These are phyloP conservation scores for Ensete glaucum DNA, from an alignment of 176 grass and related monocot genomes.

Conservation along the genomic window DNA sequence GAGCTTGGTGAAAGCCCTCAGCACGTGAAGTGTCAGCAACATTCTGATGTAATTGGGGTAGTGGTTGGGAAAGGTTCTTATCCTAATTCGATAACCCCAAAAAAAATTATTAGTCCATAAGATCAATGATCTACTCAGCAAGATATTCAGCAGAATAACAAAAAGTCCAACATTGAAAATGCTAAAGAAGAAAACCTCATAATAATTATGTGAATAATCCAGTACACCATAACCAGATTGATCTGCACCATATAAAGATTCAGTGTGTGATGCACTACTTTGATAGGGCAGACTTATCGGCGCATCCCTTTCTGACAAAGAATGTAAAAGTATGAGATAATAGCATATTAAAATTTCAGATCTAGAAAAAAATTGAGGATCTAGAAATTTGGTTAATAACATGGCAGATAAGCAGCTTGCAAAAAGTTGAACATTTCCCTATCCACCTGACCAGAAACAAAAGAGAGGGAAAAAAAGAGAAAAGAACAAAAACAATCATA, in stretches of 20 bases:
- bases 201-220: constrained; percentile 41
- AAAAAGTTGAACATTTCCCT: no score
- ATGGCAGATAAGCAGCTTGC: no score
- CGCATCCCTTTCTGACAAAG: constrained; percentile 40
- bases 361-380: background rate
- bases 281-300: constrained; percentile 29
- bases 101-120: background rate
- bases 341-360: background rate
- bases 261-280: constrained; percentile 14
- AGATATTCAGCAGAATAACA: background rate
- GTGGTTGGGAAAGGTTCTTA: background rate
- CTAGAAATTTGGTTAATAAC: no score
- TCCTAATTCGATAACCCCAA: background rate
- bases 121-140: no score
- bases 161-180: background rate
- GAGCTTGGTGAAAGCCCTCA: constrained; percentile 3
- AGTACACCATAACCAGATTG: constrained; percentile 24
- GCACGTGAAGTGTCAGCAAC: background rate
- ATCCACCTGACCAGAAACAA: background rate
- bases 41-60: background rate
- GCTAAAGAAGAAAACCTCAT: constrained; percentile 41
- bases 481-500: background rate
- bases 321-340: background rate
- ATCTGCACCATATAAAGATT: constrained; percentile 23
- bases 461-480: background rate